Base-by-base conservation (phyloP, 768 basidiomycete species). In the Phylloporus arenicola region DNA sequence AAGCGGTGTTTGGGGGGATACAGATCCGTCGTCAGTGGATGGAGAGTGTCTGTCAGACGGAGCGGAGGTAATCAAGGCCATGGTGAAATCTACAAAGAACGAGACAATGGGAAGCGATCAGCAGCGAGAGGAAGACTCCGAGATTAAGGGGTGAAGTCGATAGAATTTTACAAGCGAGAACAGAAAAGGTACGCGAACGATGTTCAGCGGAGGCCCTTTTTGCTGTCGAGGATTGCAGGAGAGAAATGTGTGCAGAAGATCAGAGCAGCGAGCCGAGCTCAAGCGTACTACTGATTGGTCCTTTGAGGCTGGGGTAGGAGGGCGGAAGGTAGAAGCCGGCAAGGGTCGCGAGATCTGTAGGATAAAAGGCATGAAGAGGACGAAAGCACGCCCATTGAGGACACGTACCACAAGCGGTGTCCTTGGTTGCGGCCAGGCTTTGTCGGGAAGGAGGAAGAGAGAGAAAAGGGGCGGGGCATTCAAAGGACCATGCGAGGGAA, bases 331-430 rank as follows among this genome's bases (percentile, higher is more conserved):
- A 76, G 86, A 79, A 73, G 83, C 85, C 86, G 86, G 77, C 83
- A 90, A 91, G 89, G 88, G 88, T 91, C 88, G 88, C 88, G 88
- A 91, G 88, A 79, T 80, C 84, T 88, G 62, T 35, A 42, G 38
- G 47, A 19, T 3, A 29, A 48, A 48, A 27, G 46, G 31, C 40
- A 43, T 43, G 50, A 50, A 22, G 31, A 13, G 11, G 16, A 45
- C 30, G 5, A n/a, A 14, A 33, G 11, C 2, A 3, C 10, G 3
- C 3, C 8, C 14, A 37, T 30, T 7, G 13, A n/a, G 24, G 37
- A 19, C 22, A 60, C 72, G 17, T 48, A 77, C 75, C 52, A 73
- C 75, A 77, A 71, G 75, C 75, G 75, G 70, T 68, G 72, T 77
- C 75, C 75, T 77, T 77, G 74, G 64, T 57, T 61, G 63, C 75